Evolutionary conservation across 257 asterid genomes (phyloP), one percentile per base, ranked within the genome.

Genomic region (Petunia axillaris): DNA sequence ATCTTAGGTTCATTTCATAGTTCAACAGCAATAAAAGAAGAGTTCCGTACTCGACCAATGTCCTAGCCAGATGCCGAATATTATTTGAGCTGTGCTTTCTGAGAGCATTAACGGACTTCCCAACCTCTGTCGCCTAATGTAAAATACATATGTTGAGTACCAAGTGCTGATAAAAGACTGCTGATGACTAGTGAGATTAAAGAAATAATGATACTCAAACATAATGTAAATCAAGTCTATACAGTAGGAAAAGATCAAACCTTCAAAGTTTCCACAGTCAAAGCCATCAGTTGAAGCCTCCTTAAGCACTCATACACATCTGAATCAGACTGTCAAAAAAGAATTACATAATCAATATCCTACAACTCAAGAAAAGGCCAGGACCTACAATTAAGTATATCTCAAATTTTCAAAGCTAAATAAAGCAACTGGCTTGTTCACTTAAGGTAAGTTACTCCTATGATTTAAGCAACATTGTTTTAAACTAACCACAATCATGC

Each of bases 251-350:
- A 15, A 0, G 66, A 36, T 57, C 81, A 52, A 87, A 92, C 98
- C 98, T 92, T 90, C 37, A 93, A 89, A 82, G 84, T 89, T 84
- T 92, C 98, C 83, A 92, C 93, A 15, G 93, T 82, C 79, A 93
- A 82, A 83, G 77, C 88, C 94, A 88, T 89, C 63, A 92, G 82
- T 84, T 93, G 96, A 81, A 93, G 92, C 91, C 87, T 87, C 88
- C 93, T 92, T 85, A 93, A 84, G 6, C 90, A 91, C 67, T 91
- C 96, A 77, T 80, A 86, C 88, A 92, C 60, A 76, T 62, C n/a
- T 14, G 87, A 53, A 78, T 82, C 94, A 73, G 96, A 81, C 98
- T 94, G 98, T 62, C 75, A 81, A 76, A 81, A 78, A 68, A 66
- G 40, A 62, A 82, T 55, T 75, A 74, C 58, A 77, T 8, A 68